A percentile compares a stretch with the other conserved stretches of the same genome.
These are phyloP conservation scores for Amaranthus hypochondriacus DNA, from an alignment of 148 eudicot species.

Conservation along the genomic window DNA sequence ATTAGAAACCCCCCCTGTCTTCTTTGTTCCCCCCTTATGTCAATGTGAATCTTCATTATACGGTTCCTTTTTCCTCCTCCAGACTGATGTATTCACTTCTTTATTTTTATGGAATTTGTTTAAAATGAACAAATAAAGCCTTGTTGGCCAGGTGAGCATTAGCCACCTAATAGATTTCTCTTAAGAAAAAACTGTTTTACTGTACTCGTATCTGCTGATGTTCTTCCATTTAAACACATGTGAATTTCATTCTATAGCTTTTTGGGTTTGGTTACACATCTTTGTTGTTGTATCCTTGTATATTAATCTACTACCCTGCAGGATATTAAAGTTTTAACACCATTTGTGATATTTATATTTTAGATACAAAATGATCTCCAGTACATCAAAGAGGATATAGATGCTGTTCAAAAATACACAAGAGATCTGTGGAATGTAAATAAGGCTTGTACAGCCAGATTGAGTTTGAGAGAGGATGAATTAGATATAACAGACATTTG, in stretches of 20 bases:
- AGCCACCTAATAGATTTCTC: not conserved
- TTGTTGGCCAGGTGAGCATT: not conserved
- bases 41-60: not conserved
- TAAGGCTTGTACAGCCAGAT: constrained; percentile 41
- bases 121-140: not conserved
- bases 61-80: not conserved
- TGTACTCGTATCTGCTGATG: constrained; percentile 1
- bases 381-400: constrained; percentile 76
- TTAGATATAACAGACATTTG: constrained; percentile 30
- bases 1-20: no score
- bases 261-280: not conserved
- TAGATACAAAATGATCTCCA: constrained; percentile 76
- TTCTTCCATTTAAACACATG: not conserved
- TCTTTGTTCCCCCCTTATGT: no score
- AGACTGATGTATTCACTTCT: no score
- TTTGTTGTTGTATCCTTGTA: not conserved
- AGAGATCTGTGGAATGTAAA: constrained; percentile 39
- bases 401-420: constrained; percentile 52
- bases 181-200: not conserved
- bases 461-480: constrained; percentile 45
- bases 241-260: constrained; percentile 1
- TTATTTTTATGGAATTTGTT: not conserved
- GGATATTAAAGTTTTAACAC: not conserved
- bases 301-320: not conserved
- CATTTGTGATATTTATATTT: constrained; percentile 11